Evolutionary conservation across 305 asterid genomes (phyloP).

Genomic region (Vinca major): DNA sequence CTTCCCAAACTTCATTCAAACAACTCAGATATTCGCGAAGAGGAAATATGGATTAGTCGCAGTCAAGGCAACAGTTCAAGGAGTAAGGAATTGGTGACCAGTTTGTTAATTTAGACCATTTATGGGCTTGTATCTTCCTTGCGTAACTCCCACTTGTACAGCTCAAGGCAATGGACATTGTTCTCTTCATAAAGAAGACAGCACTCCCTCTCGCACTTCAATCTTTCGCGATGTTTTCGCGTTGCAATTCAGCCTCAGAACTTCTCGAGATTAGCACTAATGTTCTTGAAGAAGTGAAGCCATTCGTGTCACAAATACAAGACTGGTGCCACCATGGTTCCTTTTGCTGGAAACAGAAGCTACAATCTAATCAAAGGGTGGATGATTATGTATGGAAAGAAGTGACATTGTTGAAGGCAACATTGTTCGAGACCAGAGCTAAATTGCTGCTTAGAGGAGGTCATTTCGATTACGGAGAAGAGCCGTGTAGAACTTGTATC

Average conservation of each 20-base stretch:
- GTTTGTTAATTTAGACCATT: slow-evolving; percentile 38
- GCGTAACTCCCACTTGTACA: slow-evolving; percentile 67
- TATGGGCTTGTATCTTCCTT: slow-evolving; percentile 76
- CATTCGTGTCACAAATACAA: slow-evolving; percentile 69
- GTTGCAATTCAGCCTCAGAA: slow-evolving; percentile 79
- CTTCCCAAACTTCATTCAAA: neutral
- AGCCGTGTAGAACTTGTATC: slow-evolving; percentile 67
- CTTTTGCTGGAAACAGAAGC: slow-evolving; percentile 74
- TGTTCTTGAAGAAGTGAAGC: slow-evolving; percentile 74
- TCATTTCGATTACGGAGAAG: slow-evolving; percentile 67
- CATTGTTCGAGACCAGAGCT: slow-evolving; percentile 60
- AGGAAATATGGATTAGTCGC: slow-evolving; percentile 37
- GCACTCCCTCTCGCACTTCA: slow-evolving; percentile 65
- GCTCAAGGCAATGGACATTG: slow-evolving; percentile 75
- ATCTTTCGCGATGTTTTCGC: slow-evolving; percentile 59
- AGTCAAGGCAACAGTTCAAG: slow-evolving; percentile 57
- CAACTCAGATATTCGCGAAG: slow-evolving; percentile 48
- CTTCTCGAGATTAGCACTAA: slow-evolving; percentile 74
- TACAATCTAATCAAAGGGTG: slow-evolving; percentile 51
- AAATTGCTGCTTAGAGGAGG: slow-evolving; percentile 74
- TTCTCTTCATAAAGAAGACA: slow-evolving; percentile 52
- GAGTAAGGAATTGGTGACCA: slow-evolving; percentile 47
- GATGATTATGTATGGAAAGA: slow-evolving; percentile 85
- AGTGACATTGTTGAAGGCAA: slow-evolving; percentile 72
- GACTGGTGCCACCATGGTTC: slow-evolving; percentile 68